Evolutionary conservation across 805 yeast genomes (phyloP), one percentile per base, ranked within the genome.

Genomic region (Monosporozyma yasuniensis): DNA sequence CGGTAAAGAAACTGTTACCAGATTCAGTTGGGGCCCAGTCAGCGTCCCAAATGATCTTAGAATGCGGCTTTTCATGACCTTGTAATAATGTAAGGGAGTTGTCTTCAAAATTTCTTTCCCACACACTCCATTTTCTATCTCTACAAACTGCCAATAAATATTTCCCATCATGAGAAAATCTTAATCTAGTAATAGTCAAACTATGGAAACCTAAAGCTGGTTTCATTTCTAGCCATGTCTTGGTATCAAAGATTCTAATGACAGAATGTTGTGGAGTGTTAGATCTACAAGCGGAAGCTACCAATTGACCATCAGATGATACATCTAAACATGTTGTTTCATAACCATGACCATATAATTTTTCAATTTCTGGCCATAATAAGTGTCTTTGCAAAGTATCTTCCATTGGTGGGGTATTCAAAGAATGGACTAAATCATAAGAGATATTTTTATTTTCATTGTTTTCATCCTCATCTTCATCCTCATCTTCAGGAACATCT

Each of bases 301-400:
- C 74, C 23, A 84, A 64, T 35, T 69, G 63, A 12, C 79, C 76
- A 57, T 77, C 81, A 4, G 83, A 80, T 8, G 88, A 79, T 1
- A 81, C 76, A 48, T 86, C 95, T 38, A 89, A 75, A 43, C 91
- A 77, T 0, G 88, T 80, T 37, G 90, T 80, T 64, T 95, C 99
- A 67, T 88, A 95, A 8, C 99, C 99, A 65, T 93, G 99, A 0
- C 99, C 99, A 61, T 93, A 93, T 42, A 93, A 68, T 64, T 93
- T 93, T 60, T 93, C 99, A 50, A 84, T 71, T 63, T 93, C 99
- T 0, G 99, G 99, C 84, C 95, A 93, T 48, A 93, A 71, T 0
- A 98, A 87, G 61, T 83, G 87, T 60, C 98, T 76, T 64, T 93
- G 98, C 25, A 93, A 71, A 53, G 87, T 86, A 60, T 91, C 96